These are phyloP conservation scores for Suillus bovinus DNA, from an alignment of 768 basidiomycete species.

Conservation along the genomic window DNA sequence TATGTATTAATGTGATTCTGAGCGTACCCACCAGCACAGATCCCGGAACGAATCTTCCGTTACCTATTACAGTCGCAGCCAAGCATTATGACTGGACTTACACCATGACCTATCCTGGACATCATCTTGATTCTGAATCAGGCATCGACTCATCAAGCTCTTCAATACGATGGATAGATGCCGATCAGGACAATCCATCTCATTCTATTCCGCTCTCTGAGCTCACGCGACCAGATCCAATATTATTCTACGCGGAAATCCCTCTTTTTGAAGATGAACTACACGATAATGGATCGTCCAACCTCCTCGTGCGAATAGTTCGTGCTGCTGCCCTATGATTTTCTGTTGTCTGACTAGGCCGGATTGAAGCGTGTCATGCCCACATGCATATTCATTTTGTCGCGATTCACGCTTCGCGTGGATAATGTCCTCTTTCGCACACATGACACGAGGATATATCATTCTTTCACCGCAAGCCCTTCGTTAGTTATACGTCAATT, in stretches of 20 bases:
- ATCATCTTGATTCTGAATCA: slow-evolving; percentile 24
- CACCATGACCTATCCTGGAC: slow-evolving; percentile 83
- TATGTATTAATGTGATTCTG: slow-evolving; percentile 22
- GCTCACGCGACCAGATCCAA: slow-evolving; percentile 88
- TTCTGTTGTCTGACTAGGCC: background rate
- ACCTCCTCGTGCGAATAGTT: slow-evolving; percentile 84
- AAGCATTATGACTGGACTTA: slow-evolving; percentile 99
- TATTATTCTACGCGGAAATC: slow-evolving; percentile 96
- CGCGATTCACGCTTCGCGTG: slow-evolving; percentile 90
- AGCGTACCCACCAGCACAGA: slow-evolving; percentile 54
- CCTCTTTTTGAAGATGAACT: slow-evolving; percentile 95
- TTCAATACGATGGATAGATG: slow-evolving; percentile 46
- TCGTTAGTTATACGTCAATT: slow-evolving; percentile 75
- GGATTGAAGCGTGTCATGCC: slow-evolving; percentile 89
- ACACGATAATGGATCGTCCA: slow-evolving; percentile 93
- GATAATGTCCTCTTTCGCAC: slow-evolving; percentile 93
- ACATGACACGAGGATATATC: slow-evolving; percentile 88
- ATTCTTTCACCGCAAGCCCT: slow-evolving; percentile 66
- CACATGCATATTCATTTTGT: slow-evolving; percentile 86
- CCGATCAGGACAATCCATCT: slow-evolving; percentile 53
- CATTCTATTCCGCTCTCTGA: slow-evolving; percentile 83
- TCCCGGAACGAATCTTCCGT: slow-evolving; percentile 59
- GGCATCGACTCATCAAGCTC: slow-evolving; percentile 14
- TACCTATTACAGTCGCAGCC: slow-evolving; percentile 70
- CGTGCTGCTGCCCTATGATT: slow-evolving; percentile 30